phyloP scores from a whole-genome alignment of 2,329 filamentous ascomycete genomes.

The Leptosphaerulina australis region DNA sequence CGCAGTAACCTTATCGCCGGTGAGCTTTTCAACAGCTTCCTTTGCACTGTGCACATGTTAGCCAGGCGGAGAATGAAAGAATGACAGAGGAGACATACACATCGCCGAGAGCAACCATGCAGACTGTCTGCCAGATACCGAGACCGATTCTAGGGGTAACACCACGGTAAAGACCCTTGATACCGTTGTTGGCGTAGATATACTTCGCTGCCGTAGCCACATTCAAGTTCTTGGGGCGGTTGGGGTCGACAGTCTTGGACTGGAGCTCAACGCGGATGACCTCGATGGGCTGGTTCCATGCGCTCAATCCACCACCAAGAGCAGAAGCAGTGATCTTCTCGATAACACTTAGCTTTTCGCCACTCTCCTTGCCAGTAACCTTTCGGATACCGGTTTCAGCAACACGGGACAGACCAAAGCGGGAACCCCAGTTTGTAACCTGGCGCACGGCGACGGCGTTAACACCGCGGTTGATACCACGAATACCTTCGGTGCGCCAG shows the following conservation, averaged over 20 bases:
- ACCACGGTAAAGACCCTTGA: conserved; percentile 93
- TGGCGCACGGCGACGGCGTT: conserved; percentile 98
- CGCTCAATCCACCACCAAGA: conserved; percentile 89
- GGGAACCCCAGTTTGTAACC: conserved; percentile 98
- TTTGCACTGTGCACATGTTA: conserved; percentile 60
- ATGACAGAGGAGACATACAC: conserved; percentile 68
- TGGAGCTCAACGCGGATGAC: conserved; percentile 99
- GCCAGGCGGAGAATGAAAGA: conserved; percentile 6
- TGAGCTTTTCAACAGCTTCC: conserved; percentile 68
- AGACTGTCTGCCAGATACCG: conserved; percentile 98
- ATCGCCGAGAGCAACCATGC: conserved; percentile 99
- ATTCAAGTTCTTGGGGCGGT: conserved; percentile 98
- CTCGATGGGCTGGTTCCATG: conserved; percentile 99
- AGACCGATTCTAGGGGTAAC: conserved; percentile 93
- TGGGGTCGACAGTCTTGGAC: conserved; percentile 97
- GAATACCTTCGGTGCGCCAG: conserved; percentile 91
- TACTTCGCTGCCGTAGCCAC: conserved; percentile 82
- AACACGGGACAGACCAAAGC: conserved; percentile 91
- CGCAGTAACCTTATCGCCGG: conserved; percentile 66
- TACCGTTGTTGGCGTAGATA: conserved; percentile 87
- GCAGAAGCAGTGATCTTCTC: conserved; percentile 91
- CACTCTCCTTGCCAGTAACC: conserved; percentile 76
- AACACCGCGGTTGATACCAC: conserved; percentile 97
- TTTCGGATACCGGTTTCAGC: conserved; percentile 87
- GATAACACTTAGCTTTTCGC: conserved; percentile 74